A percentile compares a stretch with the other conserved stretches of the same genome.
Conservation (phyloP, 257 asterid species). For the Verbascum thapsus region DNA sequence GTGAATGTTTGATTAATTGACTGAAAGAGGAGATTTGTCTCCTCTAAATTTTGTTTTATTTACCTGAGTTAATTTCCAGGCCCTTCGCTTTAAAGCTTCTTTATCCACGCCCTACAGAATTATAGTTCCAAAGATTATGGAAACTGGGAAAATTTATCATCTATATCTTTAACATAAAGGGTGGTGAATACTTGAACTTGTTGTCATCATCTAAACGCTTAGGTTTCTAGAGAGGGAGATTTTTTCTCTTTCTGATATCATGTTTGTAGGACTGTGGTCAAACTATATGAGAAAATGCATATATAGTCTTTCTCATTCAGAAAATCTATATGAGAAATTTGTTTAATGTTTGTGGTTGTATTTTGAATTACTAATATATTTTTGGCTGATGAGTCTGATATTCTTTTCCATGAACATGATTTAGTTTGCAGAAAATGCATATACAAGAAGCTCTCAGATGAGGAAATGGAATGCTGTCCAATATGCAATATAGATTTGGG, state of each 20-base stretch:
- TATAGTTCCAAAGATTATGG: conserved; percentile 17
- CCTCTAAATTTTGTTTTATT: conserved; percentile 11
- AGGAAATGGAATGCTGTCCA: conserved; percentile 53
- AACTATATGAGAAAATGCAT: background rate
- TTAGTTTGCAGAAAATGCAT: conserved; percentile 73
- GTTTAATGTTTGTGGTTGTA: background rate
- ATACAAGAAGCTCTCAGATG: conserved; percentile 46
- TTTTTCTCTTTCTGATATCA: background rate
- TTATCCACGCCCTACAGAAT: background rate
- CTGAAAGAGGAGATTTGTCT: conserved; percentile 18
- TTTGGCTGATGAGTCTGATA: conserved; percentile 14
- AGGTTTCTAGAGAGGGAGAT: too few species aligned
- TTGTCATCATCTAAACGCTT: too few species aligned
- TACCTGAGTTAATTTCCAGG: conserved; percentile 15
- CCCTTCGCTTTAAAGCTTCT: conserved; percentile 3
- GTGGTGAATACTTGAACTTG: conserved; percentile 23
- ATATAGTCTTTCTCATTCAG: conserved; percentile 15
- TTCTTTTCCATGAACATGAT: conserved; percentile 16
- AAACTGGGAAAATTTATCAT: conserved; percentile 9
- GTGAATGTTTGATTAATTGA: conserved; percentile 23
- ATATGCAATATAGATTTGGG: conserved; percentile 56
- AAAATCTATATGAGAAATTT: background rate
- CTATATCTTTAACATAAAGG: conserved; percentile 11
- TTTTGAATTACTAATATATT: background rate
- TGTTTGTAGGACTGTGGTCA: background rate